phyloP scores from a whole-genome alignment of 305 asterid genomes.

The Euphrasia arctica region DNA sequence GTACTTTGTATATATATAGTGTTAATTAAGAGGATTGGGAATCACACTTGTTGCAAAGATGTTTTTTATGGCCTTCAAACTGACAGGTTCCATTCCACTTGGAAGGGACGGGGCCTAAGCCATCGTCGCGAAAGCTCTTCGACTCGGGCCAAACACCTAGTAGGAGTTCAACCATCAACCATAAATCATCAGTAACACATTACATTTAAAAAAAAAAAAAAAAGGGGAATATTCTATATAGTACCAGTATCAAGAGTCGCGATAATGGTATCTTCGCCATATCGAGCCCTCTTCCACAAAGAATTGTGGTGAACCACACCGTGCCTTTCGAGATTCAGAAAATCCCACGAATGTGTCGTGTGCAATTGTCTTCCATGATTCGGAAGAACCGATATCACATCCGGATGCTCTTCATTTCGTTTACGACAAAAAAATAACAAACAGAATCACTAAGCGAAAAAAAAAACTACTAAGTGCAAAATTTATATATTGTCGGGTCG shows the following conservation, averaged over 20 bases:
- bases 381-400: constrained; percentile 51
- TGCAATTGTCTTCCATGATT: constrained; percentile 46
- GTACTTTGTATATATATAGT: too few relatives aligned
- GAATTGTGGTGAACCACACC: constrained; percentile 40
- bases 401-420: constrained; percentile 44
- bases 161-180: background rate
- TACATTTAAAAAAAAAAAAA: background rate
- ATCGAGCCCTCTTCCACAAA: constrained; percentile 57
- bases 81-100: constrained; percentile 73
- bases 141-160: constrained; percentile 77
- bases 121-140: constrained; percentile 57
- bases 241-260: constrained; percentile 74
- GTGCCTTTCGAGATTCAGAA: constrained; percentile 46
- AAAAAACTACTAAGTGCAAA: background rate
- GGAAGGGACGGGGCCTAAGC: constrained; percentile 61
- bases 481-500: background rate
- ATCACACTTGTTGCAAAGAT: constrained; percentile 63
- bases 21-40: background rate
- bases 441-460: background rate
- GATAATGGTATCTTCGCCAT: constrained; percentile 60
- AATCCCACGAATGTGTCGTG: constrained; percentile 88
- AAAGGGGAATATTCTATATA: too few relatives aligned
- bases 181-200: background rate
- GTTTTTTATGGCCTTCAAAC: constrained; percentile 20
- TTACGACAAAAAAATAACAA: background rate